Percentiles rank a stretch among this genome's conserved stretches.
phyloP scores from a whole-genome alignment of 2,329 filamentous ascomycete genomes.

The Arachnopeziza araneosa region DNA sequence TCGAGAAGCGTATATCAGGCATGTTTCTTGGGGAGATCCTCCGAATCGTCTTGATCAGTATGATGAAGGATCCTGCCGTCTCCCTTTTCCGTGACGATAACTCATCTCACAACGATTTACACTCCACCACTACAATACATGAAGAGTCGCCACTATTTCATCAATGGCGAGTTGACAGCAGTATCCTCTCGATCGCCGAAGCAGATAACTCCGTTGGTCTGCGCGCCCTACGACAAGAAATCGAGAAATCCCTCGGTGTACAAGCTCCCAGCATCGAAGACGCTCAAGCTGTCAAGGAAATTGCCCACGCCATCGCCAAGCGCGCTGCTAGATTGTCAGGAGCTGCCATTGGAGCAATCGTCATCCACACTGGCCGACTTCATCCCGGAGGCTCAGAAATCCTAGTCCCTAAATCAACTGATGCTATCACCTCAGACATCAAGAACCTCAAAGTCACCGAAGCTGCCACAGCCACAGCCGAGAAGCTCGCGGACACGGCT shows the following conservation, averaged over 20 bases:
- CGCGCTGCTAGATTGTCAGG: slow-evolving; percentile 84
- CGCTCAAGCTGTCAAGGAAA: slow-evolving; percentile 77
- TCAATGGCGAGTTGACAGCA: slow-evolving; percentile 87
- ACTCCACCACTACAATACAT: slow-evolving; percentile 64
- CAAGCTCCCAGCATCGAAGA: slow-evolving; percentile 75
- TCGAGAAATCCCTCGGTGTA: slow-evolving; percentile 72
- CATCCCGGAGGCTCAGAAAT: slow-evolving; percentile 31
- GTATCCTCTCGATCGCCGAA: slow-evolving; percentile 81
- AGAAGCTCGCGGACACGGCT: slow-evolving; percentile 23
- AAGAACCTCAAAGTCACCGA: slow-evolving; percentile 22
- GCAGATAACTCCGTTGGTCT: slow-evolving; percentile 71
- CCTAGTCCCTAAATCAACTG: slow-evolving; percentile 18
- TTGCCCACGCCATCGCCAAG: slow-evolving; percentile 78
- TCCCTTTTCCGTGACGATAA: slow-evolving; percentile 73
- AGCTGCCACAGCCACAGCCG: slow-evolving; percentile 21
- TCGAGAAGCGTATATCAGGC: slow-evolving; percentile 95
- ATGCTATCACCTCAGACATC: slow-evolving; percentile 23
- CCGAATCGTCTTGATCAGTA: slow-evolving; percentile 65
- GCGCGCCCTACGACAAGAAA: slow-evolving; percentile 66
- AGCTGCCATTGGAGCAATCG: slow-evolving; percentile 78
- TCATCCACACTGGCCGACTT: slow-evolving; percentile 74
- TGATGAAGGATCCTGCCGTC: slow-evolving; percentile 62
- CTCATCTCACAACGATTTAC: slow-evolving; percentile 63
- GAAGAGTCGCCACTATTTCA: slow-evolving; percentile 63
- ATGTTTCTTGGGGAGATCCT: slow-evolving; percentile 98